Base-by-base conservation (phyloP, 371 early-diverging fungal genomes). In the Syncephalis fuscata region DNA sequence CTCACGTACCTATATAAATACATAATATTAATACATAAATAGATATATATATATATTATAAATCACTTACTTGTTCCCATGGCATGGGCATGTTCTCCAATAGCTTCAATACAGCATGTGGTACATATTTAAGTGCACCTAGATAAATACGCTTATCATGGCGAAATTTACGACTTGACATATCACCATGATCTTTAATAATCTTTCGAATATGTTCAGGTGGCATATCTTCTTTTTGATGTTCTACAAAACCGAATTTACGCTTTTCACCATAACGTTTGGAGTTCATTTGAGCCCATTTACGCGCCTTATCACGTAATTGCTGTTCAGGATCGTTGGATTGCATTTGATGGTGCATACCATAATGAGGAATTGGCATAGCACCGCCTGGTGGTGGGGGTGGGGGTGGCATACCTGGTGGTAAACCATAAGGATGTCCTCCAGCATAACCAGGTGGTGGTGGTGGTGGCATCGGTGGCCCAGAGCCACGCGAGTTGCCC, bases 51-150 rank as follows among this genome's bases (percentile, higher is more conserved):
- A 22, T 17, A 5, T 21, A 45, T 16, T 15, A 3, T 14, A 16
- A 9, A 48, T 3, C 42, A 45, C 44, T 45, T 5, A 75, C 82
- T 59, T 91, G 88, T 65, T 99, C 99, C 99, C 99, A 98, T 10
- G 99, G 99, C 98, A 98, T 97, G 8, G 98, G 99, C 88, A 99
- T 97, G 60, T 92, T 95, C 61, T 95, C 95, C 55, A 98, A 56
- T 36, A 99, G 74, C 65, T 97, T 97, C 26, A 97, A 59, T 11
- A 99, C 88, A 2, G 99, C 94, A 54, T 95, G 94, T n/a, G 99
- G 99, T 14, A 97, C 79, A 65, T 94, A 97, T 62, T 97, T 97
- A 23, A 99, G 74, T 5, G 98, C 97, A 48, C 95, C 96, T 27
- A 97, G 74, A 55, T 94, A 96, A 45, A 93, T 85, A 47, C 95